Base-by-base conservation (phyloP, 2,329 filamentous ascomycete species). In the Sclerotinia nivalis region DNA sequence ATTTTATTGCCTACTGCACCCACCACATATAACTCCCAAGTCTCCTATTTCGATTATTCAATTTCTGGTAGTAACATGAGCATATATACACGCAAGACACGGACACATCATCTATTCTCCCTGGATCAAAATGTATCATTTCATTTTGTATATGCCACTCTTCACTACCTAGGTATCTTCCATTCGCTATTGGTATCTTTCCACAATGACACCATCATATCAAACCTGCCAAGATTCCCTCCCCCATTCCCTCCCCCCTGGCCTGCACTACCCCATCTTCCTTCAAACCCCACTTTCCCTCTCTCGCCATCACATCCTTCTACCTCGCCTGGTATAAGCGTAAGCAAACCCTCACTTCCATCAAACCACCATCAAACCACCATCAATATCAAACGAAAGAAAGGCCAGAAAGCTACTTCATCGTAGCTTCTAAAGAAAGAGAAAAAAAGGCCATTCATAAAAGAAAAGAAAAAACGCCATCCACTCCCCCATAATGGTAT, bases 401-500 rank as follows among this genome's bases (percentile, higher is more conserved):
- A 55, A 66, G 28, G 25, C 37, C 55, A 34, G 20, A 45, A 34
- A n/a, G 45, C 25, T 58, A 49, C 45, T 50, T 47, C 13, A 25
- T 61, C 43, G 59, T 50, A 64, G 28, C 60, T 34, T 58, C 55
- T 34, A 40, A 66, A 43, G 18, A 54, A 66, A 43, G 54, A 25
- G 31, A 43, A 56, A 56, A 25, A 47, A 34, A 66, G n/a, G 37
- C 20, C 49, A 58, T 55, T 66, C 54, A 59, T 34, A 37, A 40
- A n/a, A 58, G 25, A 60, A 50, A 61, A 49, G 43, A 68, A 68
- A 66, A 59, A 61, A 68, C 54, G 52, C 54, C 54, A 37, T 49
- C 40, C 45, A 61, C 22, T 73, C 75, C 74, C 72, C 74, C 71
- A 74, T 73, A 70, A 70, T 74, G 73, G 72, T 74, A 74, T 73